Base-by-base conservation (phyloP, 768 basidiomycete genomes). In the Lyophyllum semitale region DNA sequence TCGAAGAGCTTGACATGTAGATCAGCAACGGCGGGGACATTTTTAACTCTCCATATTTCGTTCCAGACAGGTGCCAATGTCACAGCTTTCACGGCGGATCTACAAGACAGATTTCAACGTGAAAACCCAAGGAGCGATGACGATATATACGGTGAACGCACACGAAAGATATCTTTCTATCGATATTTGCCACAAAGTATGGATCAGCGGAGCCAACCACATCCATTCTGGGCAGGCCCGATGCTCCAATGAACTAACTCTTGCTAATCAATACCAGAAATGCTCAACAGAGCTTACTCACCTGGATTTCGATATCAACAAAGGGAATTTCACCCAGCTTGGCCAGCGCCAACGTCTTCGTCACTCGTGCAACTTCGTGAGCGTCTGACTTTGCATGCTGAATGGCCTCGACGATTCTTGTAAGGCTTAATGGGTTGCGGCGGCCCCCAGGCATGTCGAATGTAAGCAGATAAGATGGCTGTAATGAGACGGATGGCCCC, bases 201-300 rank as follows among this genome's bases (percentile, higher is more conserved):
- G 89, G 88, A 70, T 91, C 86, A 0, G 84, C 83, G 11, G 73
- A 69, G 0, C 80, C 80, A 0, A 87, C 77, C 8, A 89, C 78
- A 59, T 89, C 88, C 79, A 88, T 82, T 76, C 78, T 85, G 0
- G 89, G 88, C 25, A 92, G 65, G 1, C 79, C 81, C 15, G 81
- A 81, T 5, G 89, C 89, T 3, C 87, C 84, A 44, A 91, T 88
- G 53, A 91, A 90, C 82, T 87, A n/a, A n/a, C n/a, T n/a, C n/a
- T n/a, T n/a, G n/a, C n/a, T n/a, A n/a, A n/a, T n/a, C n/a, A n/a
- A n/a, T n/a, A n/a, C n/a, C n/a, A n/a, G n/a, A n/a, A 11, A 37
- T 20, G 27, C 30, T 35, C 9, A 13, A 15, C 29, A 11, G 27
- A 26, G 2, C 12, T 46, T 20, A 26, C 71, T 54, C 53, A 84